These are phyloP conservation scores for Blumeria graminis DNA, from an alignment of 2,329 filamentous ascomycete species.

Conservation along the genomic window DNA sequence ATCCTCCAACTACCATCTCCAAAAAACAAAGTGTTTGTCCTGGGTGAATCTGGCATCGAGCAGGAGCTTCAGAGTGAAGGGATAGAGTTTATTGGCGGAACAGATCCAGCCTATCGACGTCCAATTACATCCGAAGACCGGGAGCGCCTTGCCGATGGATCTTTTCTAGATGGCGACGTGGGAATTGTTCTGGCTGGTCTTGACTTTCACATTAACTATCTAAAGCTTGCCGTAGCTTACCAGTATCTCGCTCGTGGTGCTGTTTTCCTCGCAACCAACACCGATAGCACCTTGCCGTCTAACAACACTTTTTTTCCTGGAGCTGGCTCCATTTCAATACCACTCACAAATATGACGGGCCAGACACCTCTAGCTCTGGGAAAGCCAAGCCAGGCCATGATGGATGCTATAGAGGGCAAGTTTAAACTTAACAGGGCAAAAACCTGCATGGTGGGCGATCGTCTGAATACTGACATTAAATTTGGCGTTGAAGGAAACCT, in stretches of 20 bases:
- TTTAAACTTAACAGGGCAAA: slow-evolving; percentile 65
- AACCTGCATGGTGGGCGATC: slow-evolving; percentile 90
- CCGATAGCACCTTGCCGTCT: slow-evolving; percentile 70
- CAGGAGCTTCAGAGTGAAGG: slow-evolving; percentile 62
- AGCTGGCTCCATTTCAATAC: slow-evolving; percentile 60
- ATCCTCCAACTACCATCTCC: slow-evolving; percentile 58
- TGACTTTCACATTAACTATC: slow-evolving; percentile 87
- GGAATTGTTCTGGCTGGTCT: slow-evolving; percentile 73
- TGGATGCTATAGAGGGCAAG: slow-evolving; percentile 94
- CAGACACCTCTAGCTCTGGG: slow-evolving; percentile 56
- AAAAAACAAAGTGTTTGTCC: slow-evolving; percentile 81
- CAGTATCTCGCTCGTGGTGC: slow-evolving; percentile 71
- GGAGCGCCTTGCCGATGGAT: slow-evolving; percentile 47
- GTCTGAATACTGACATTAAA: slow-evolving; percentile 83
- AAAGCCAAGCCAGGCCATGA: slow-evolving; percentile 96
- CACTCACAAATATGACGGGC: slow-evolving; percentile 47
- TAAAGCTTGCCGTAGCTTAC: slow-evolving; percentile 65
- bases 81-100: slow-evolving; percentile 63
- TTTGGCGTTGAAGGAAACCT: slow-evolving; percentile 82
- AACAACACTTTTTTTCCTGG: slow-evolving; percentile 71
- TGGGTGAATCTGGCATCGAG: slow-evolving; percentile 82
- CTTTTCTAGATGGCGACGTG: slow-evolving; percentile 62
- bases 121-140: slow-evolving; percentile 69
- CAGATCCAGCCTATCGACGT: slow-evolving; percentile 51
- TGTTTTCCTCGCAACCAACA: slow-evolving; percentile 77